These are phyloP conservation scores for Paraconiothyrium brasiliense DNA, from an alignment of 2,329 filamentous ascomycete species.

Conservation along the genomic window DNA sequence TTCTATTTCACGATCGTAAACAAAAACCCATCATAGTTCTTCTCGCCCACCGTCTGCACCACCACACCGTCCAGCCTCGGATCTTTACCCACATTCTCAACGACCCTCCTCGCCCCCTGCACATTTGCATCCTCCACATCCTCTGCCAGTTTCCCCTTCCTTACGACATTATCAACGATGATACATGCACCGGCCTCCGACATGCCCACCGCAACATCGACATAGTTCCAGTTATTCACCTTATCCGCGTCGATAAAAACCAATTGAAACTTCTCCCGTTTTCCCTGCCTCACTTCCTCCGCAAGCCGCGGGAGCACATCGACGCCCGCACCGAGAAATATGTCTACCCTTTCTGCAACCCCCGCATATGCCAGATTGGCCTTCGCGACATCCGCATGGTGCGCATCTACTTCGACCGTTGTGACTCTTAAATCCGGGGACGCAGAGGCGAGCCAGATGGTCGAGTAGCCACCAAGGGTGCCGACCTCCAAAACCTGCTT, in stretches of 20 bases:
- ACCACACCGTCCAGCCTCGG: conserved; percentile 54
- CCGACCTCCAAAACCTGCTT: conserved; percentile 61
- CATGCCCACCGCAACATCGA: conserved; percentile 57
- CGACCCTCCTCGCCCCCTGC: conserved; percentile 48
- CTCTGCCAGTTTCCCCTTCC: conserved; percentile 50
- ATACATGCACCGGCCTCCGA: conserved; percentile 54
- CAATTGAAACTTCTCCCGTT: conserved; percentile 57
- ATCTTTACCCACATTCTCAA: conserved; percentile 56
- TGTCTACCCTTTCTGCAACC: conserved; percentile 54
- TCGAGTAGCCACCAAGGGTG: conserved; percentile 64
- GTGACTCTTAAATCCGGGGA: conserved; percentile 55
- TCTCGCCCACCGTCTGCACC: conserved; percentile 58
- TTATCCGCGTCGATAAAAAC: conserved; percentile 65
- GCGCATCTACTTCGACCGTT: conserved; percentile 60
- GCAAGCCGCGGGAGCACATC: conserved; percentile 55
- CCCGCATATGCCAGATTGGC: conserved; percentile 56
- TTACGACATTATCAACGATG: conserved; percentile 63
- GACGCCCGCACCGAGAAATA: conserved; percentile 57
- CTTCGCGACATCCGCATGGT: conserved; percentile 58
- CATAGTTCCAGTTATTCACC: conserved; percentile 60
- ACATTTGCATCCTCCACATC: conserved; percentile 36
- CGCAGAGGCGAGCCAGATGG: conserved; percentile 61
- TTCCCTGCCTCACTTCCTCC: conserved; percentile 52
- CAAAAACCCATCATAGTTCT: conserved; percentile 59
- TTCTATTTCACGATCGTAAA: conserved; percentile 51